Evolutionary conservation across 495 filamentous ascomycete species (phyloP), one percentile per base, ranked within the genome.

Genomic region (Podospora comata): DNA sequence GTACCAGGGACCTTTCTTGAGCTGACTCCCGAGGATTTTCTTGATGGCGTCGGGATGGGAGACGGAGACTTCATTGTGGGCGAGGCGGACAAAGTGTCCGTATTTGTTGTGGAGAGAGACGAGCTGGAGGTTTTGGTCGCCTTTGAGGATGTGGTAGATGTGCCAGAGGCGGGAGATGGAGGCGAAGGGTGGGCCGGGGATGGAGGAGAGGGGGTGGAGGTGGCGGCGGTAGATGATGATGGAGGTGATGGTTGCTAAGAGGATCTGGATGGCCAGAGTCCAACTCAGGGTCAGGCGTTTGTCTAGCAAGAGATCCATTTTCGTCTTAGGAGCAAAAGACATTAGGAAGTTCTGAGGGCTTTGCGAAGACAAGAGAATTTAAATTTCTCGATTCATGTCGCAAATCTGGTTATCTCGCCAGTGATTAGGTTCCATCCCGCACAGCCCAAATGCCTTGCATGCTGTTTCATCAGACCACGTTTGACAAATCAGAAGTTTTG

Each of bases 61-160:
- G 34, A 83, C 73, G 63, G 77, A 81, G 65, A 85, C 79, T 79
- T 86, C 83, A 70, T 85, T 80, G 44, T 78, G 73, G 19, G 73
- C 73, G 62, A 85, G 82, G 6, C 84, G 81, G 65, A 86, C 78
- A 65, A 85, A 84, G 54, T 78, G 61, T 13, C 83, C 64, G 23
- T 66, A 28, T 28, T 60, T 66, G n/a, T 66, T 27, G 54, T 66
- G 64, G 26, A 58, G 48, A 20, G 28, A 30, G 26, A 66, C 20
- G 18, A 66, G 19, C 13, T 59, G 44, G 15, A 66, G 53, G 54
- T 66, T 66, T 30, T 66, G 64, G 20, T 66, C 54, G 13, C 64
- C 64, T 56, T 66, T 66, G 48, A 30, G 28, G 44, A 66, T 66
- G 18, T 60, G 54, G 64, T 16, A 9, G 53, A 66, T n/a, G 39